A percentile compares a stretch with the other conserved stretches of the same genome.
Evolutionary conservation across 2,329 filamentous ascomycete genomes (phyloP).

Genomic region (Amesomyces nigricolor): DNA sequence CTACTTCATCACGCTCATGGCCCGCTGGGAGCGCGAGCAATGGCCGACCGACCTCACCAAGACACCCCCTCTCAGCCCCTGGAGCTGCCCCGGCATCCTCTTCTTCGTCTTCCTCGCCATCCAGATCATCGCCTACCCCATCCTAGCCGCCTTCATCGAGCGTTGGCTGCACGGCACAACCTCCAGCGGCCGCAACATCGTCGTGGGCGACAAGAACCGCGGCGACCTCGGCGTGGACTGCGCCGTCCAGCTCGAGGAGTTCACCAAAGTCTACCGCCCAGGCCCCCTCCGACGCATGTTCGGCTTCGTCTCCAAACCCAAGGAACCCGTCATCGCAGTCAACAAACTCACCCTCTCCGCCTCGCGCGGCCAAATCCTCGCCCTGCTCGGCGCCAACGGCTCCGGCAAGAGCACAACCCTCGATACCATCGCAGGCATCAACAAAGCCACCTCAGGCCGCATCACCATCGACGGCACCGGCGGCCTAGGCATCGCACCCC

Average conservation of each 20-base stretch:
- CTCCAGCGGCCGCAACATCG: constrained; percentile 52
- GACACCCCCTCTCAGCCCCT: constrained; percentile 59
- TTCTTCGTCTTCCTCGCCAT: constrained; percentile 73
- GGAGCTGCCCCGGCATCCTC: constrained; percentile 64
- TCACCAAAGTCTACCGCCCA: constrained; percentile 74
- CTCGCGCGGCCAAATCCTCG: constrained; percentile 74
- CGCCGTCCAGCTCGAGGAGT: constrained; percentile 64
- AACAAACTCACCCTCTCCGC: constrained; percentile 66
- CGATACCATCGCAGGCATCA: constrained; percentile 79
- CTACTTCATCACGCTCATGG: constrained; percentile 69
- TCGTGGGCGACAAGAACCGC: constrained; percentile 31
- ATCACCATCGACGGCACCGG: constrained; percentile 74
- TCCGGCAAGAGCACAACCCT: constrained; percentile 87
- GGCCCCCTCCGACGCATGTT: constrained; percentile 53
- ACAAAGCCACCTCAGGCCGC: constrained; percentile 66
- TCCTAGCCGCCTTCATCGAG: constrained; percentile 71
- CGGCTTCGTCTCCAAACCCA: constrained; percentile 41
- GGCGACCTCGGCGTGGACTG: constrained; percentile 32
- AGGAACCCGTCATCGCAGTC: constrained; percentile 73
- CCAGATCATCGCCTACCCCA: constrained; percentile 72
- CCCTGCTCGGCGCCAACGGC: constrained; percentile 82
- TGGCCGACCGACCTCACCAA: constrained; percentile 55
- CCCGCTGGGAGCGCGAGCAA: constrained; percentile 65
- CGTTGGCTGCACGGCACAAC: constrained; percentile 69
- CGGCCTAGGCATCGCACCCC: constrained; percentile 79